Percentiles rank a stretch among this genome's conserved stretches.
These are phyloP conservation scores for Globisporangium orthogonon DNA, from an alignment of 352 stramenopile genomes.

Conservation along the genomic window DNA sequence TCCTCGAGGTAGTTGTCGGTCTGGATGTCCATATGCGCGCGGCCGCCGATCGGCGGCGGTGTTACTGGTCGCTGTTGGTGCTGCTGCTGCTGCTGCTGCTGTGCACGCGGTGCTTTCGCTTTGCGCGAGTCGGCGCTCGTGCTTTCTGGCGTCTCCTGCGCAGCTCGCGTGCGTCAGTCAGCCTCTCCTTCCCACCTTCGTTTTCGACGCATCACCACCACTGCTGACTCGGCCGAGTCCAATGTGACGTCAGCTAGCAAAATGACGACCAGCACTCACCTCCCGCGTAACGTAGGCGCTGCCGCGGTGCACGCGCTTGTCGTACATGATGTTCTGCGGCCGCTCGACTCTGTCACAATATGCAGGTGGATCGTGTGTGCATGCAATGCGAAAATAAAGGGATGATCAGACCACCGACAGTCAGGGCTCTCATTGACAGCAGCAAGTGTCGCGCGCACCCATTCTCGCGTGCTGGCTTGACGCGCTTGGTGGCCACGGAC, in stretches of 20 bases:
- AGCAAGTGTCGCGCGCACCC: conserved; percentile 17
- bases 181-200: too few relatives aligned
- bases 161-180: background rate
- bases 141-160: conserved; percentile 27
- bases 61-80: conserved; percentile 48
- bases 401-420: too few relatives aligned
- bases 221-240: background rate
- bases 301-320: conserved; percentile 90
- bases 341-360: conserved; percentile 23
- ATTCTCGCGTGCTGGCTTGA: conserved; percentile 39
- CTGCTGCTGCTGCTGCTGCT: background rate
- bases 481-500: conserved; percentile 69
- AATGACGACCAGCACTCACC: conserved; percentile 10
- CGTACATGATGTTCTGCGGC: conserved; percentile 92
- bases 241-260: background rate
- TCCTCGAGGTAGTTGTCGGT: conserved; percentile 95
- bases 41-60: conserved; percentile 80
- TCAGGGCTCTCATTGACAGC: too few relatives aligned
- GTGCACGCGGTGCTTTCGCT: conserved; percentile 5
- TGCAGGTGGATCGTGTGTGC: too few relatives aligned
- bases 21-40: conserved; percentile 91
- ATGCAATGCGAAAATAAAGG: too few relatives aligned
- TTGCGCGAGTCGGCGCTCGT: conserved; percentile 2
- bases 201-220: background rate
- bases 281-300: conserved; percentile 88